Conservation (phyloP, 495 filamentous ascomycete genomes). For the Amphirosellinia nigrospora region DNA sequence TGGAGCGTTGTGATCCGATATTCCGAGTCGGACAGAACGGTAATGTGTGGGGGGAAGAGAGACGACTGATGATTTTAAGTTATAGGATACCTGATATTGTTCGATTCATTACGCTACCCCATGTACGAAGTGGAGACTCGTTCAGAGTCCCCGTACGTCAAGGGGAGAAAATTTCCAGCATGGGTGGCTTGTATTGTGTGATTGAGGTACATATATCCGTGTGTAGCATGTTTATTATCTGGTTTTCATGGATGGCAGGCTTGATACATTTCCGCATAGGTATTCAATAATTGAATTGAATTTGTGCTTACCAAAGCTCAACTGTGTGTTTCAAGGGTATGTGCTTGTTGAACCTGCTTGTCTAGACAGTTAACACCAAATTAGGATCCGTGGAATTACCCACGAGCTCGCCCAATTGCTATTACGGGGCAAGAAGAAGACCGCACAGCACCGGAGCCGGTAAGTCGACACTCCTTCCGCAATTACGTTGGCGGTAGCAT, state of each 20-base stretch:
- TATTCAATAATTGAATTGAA: constrained; percentile 13
- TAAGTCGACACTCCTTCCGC: too few species aligned
- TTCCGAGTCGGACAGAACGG: constrained; percentile 14
- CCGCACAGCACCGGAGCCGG: too few species aligned
- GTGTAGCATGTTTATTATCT: constrained; percentile 19
- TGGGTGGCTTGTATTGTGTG: constrained; percentile 19
- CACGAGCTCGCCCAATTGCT: too few species aligned
- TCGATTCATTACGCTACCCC: constrained; percentile 15
- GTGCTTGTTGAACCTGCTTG: not conserved
- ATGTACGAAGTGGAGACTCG: not conserved
- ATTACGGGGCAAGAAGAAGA: too few species aligned
- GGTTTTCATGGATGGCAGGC: not conserved
- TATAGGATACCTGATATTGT: constrained; percentile 20
- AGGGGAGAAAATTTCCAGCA: not conserved
- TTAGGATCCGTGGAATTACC: too few species aligned
- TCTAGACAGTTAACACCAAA: not conserved
- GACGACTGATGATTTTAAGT: constrained; percentile 34
- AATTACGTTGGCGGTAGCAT: too few species aligned
- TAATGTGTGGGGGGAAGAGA: constrained; percentile 39
- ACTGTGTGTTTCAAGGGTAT: not conserved
- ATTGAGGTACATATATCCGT: constrained; percentile 22
- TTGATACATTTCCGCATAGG: constrained; percentile 17
- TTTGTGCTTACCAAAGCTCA: not conserved
- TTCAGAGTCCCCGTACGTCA: not conserved
- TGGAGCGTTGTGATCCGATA: not conserved